A percentile compares a stretch with the other conserved stretches of the same genome.
These are phyloP conservation scores for Auriculariales sp. DNA, from an alignment of 768 basidiomycete genomes.

Conservation along the genomic window DNA sequence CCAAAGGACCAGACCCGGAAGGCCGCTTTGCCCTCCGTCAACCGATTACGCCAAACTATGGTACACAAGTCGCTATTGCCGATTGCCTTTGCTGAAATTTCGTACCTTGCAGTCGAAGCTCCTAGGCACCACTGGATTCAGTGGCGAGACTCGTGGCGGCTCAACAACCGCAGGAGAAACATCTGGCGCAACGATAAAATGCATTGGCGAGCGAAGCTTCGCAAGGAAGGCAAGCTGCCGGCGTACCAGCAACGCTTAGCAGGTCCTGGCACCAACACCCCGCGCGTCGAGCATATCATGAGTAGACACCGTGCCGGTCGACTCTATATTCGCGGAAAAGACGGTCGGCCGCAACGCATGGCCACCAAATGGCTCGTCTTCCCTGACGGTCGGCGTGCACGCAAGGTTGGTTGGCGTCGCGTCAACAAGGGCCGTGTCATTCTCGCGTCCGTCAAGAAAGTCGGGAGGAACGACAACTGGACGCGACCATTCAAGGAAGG, in stretches of 20 bases:
- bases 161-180: neutral
- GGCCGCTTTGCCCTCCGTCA: neutral
- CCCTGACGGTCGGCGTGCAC: neutral
- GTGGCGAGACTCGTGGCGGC: neutral
- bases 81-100: too few relatives aligned
- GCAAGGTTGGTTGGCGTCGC: neutral
- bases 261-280: neutral
- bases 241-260: neutral
- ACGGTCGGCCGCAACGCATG: neutral
- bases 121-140: too few relatives aligned
- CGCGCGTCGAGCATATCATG: neutral
- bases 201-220: neutral
- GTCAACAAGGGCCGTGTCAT: neutral
- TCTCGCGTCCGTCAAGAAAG: neutral
- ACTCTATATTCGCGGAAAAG: neutral
- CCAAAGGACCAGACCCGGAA: neutral
- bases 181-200: neutral
- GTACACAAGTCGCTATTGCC: neutral
- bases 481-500: neutral
- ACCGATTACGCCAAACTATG: neutral
- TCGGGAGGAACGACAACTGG: neutral
- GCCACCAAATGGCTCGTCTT: neutral
- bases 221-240: neutral
- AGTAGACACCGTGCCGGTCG: neutral
- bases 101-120: too few relatives aligned